Base-by-base conservation (phyloP, 2,329 filamentous ascomycete genomes). In the Grosmannia clavigera region DNA sequence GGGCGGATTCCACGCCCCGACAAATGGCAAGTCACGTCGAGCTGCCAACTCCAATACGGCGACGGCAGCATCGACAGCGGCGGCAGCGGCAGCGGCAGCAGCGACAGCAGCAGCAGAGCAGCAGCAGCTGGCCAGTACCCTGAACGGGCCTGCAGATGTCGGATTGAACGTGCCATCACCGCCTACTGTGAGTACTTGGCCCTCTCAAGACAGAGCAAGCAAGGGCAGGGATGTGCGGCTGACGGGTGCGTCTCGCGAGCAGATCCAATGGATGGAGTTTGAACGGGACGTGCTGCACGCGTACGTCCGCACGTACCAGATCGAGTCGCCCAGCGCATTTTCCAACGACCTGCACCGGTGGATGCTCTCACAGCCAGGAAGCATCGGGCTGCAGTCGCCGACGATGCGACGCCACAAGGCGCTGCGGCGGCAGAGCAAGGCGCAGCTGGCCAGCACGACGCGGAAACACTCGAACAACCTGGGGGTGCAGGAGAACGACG, bases 391-490 rank as follows among this genome's bases (percentile, higher is more conserved):
- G 62, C 81, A 85, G 72, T 90, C 87, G 19, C 88, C 88, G 6
- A 91, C 87, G 29, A 90, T 91, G 83, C 82, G 84, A 52, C 76
- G 86, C 61, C 80, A 78, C 66, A 83, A 81, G 65, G 77, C 83
- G 55, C 78, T 84, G 67, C 76, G 85, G 58, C 79, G 86, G 59
- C 84, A 91, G 69, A 82, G 81, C 67, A 88, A 88, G 69, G 85
- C 90, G 46, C 81, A 88, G 65, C 76, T 95, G 59, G 86, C 87
- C 10, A 78, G 84, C 65, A 79, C 82, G 1, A 86, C 92, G 56
- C 80, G 88, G 64, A 92, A 90, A 70, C 88, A 94, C 72, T 94
- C 94, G 75, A 94, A 94, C 69, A 84, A 83, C 40, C 78, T 88
- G 65, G 87, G 86, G 19, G 82, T 92, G 50, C 86, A 85, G 64